phyloP scores from a whole-genome alignment of 306 rosid species.

The Comarum palustre region DNA sequence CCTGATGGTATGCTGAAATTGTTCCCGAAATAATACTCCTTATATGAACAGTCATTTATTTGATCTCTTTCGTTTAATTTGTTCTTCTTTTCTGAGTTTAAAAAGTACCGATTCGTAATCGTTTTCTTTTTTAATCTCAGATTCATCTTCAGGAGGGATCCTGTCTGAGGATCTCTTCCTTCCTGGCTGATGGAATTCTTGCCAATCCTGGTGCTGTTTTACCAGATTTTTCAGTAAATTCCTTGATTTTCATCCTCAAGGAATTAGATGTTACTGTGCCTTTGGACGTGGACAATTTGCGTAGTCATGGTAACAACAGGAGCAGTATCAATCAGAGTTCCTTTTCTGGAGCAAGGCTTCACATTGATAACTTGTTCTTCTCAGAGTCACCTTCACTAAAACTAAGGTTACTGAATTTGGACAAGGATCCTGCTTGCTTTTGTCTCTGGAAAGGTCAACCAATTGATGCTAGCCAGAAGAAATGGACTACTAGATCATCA shows the following conservation, averaged over 20 bases:
- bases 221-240: conserved; percentile 81
- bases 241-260: conserved; percentile 56
- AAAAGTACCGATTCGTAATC: conserved; percentile 18
- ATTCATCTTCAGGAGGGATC: conserved; percentile 90
- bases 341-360: conserved; percentile 84
- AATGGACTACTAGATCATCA: conserved; percentile 71
- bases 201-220: conserved; percentile 75
- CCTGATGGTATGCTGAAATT: conserved; percentile 58
- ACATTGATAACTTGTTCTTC: conserved; percentile 62
- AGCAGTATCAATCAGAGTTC: conserved; percentile 43
- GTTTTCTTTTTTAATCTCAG: conserved; percentile 35
- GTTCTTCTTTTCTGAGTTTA: conserved; percentile 11
- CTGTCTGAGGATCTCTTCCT: conserved; percentile 87
- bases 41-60: neutral
- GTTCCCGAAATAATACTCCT: conserved; percentile 17
- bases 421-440: conserved; percentile 96
- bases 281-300: conserved; percentile 45
- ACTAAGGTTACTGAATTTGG: conserved; percentile 62
- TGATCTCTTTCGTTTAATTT: conserved; percentile 8
- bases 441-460: conserved; percentile 87
- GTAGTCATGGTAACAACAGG: conserved; percentile 37
- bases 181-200: conserved; percentile 83
- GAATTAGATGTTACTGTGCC: conserved; percentile 78
- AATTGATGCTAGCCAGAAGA: conserved; percentile 83
- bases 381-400: conserved; percentile 63